Evolutionary conservation across 139 green algal genomes (phyloP).

Genomic region (Picochlorum sp.): DNA sequence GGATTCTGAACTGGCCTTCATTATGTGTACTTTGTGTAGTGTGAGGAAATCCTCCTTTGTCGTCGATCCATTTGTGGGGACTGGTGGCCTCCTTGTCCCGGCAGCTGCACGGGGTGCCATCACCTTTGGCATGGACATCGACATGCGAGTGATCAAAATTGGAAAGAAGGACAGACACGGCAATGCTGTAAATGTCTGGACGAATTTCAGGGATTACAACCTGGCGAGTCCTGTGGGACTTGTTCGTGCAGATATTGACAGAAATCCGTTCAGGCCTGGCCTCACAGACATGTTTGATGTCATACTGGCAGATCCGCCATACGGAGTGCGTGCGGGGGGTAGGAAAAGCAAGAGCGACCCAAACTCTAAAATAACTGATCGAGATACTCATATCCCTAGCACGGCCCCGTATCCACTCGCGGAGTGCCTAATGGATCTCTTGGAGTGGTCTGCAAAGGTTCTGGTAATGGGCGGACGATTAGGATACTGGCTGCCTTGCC

Average conservation of each 20-base stretch:
- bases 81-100: slow-evolving; percentile 80
- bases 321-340: slow-evolving; percentile 89
- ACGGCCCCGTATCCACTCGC: slow-evolving; percentile 63
- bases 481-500: slow-evolving; percentile 63
- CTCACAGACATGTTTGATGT: slow-evolving; percentile 63
- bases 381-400: slow-evolving; percentile 26
- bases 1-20: slow-evolving; percentile 87
- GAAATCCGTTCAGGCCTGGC: slow-evolving; percentile 43
- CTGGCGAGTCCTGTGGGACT: slow-evolving; percentile 58
- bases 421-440: slow-evolving; percentile 86
- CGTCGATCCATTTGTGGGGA: slow-evolving; percentile 80
- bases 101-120: slow-evolving; percentile 55
- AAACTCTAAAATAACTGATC: background rate
- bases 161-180: slow-evolving; percentile 44
- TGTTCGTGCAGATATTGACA: slow-evolving; percentile 65
- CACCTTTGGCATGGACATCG: slow-evolving; percentile 75
- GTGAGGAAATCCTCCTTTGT: slow-evolving; percentile 40
- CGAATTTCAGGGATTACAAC: slow-evolving; percentile 79
- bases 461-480: slow-evolving; percentile 58
- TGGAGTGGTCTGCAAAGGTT: slow-evolving; percentile 66
- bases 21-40: slow-evolving; percentile 86
- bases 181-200: slow-evolving; percentile 42
- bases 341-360: slow-evolving; percentile 54
- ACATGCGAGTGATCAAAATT: slow-evolving; percentile 54
- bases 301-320: slow-evolving; percentile 88